A percentile compares a stretch with the other conserved stretches of the same genome.
Evolutionary conservation across 257 asterid species (phyloP).

Genomic region (Nyctanthes arbortristis): DNA sequence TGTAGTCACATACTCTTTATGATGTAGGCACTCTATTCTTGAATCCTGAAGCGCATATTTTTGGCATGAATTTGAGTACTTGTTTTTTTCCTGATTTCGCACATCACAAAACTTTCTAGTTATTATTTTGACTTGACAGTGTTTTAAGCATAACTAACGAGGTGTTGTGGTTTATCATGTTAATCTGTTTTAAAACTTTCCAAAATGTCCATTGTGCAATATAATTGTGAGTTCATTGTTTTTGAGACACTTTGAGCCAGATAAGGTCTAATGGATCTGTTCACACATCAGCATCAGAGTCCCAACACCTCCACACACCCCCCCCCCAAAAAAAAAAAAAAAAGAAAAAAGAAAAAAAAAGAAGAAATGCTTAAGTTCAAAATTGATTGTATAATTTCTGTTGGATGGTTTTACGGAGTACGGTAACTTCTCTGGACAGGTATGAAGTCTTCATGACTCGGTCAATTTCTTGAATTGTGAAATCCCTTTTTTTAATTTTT

Average conservation of each 20-base stretch:
- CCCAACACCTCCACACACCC: no score
- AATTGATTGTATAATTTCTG: conserved; percentile 21
- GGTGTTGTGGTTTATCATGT: conserved; percentile 18
- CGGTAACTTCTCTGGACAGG: not conserved
- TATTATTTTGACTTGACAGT: not conserved
- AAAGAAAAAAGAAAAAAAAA: no score
- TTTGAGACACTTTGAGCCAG: conserved; percentile 19
- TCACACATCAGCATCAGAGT: conserved; percentile 4
- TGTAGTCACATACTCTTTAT: not conserved
- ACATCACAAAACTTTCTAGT: not conserved
- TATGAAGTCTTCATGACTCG: not conserved
- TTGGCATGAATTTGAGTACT: not conserved
- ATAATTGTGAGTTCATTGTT: conserved; percentile 2
- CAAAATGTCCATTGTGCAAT: conserved; percentile 1
- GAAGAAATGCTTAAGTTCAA: no score
- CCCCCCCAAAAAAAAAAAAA: no score
- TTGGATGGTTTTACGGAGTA: conserved; percentile 4
- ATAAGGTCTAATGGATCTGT: conserved; percentile 12
- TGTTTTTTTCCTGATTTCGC: not conserved
- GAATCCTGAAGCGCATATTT: not conserved
- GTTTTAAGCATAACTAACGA: conserved; percentile 4
- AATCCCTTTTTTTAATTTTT: conserved; percentile 21
- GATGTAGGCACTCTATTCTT: not conserved
- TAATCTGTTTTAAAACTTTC: not conserved
- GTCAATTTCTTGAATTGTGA: conserved; percentile 5